These are phyloP conservation scores for Cicer chorassanicum DNA, from an alignment of 306 rosid genomes.

Conservation along the genomic window DNA sequence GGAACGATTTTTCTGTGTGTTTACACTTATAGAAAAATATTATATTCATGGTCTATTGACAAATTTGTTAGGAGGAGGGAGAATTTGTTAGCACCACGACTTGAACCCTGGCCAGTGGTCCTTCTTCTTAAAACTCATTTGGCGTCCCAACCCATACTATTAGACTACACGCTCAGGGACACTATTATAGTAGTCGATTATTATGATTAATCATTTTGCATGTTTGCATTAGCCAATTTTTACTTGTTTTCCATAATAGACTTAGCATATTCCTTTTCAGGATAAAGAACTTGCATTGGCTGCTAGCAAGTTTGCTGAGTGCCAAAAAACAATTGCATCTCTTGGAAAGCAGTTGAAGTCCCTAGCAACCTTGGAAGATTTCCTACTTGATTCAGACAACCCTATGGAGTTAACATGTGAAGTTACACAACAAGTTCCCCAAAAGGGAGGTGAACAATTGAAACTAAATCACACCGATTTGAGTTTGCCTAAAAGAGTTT, in stretches of 20 bases:
- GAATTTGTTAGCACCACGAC: no score
- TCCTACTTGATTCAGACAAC: constrained; percentile 61
- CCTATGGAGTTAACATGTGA: constrained; percentile 42
- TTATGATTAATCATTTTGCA: not conserved
- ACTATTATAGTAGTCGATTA: not conserved
- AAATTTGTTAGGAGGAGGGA: not conserved
- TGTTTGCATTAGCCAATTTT: constrained; percentile 6
- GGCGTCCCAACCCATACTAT: no score
- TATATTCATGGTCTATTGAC: not conserved
- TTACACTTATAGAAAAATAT: not conserved
- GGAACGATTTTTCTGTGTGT: not conserved
- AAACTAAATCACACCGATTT: constrained; percentile 38
- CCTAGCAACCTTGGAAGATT: constrained; percentile 75
- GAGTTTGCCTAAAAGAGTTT: constrained; percentile 42
- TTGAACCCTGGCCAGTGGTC: no score
- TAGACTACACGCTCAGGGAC: not conserved
- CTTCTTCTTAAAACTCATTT: no score
- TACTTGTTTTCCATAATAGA: not conserved
- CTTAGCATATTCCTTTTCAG: constrained; percentile 53
- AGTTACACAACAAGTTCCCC: constrained; percentile 33
- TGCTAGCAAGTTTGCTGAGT: constrained; percentile 66
- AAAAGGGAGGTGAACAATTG: constrained; percentile 42
- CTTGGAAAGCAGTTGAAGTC: constrained; percentile 71
- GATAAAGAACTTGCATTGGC: constrained; percentile 78
- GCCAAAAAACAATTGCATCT: constrained; percentile 84